A percentile compares a stretch with the other conserved stretches of the same genome.
These are phyloP conservation scores for Cyclotella choctawhatcheeana DNA, from an alignment of 108 stramenopile genomes.

Conservation along the genomic window DNA sequence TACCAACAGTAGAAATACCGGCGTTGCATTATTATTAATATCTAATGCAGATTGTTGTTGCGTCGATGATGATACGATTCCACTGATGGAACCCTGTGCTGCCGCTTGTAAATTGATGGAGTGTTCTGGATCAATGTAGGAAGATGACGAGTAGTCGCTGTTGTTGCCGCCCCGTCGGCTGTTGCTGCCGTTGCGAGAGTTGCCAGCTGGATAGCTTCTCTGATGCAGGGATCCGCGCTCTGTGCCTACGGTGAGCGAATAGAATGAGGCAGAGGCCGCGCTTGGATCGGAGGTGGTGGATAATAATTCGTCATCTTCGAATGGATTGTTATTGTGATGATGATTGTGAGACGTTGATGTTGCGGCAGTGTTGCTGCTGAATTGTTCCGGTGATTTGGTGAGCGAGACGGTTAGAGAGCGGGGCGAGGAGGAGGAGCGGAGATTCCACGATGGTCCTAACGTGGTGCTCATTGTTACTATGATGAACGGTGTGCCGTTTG, in stretches of 20 bases:
- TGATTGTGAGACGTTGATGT: too few relatives aligned
- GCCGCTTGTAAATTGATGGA: constrained; percentile 33
- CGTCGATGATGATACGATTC: constrained; percentile 28
- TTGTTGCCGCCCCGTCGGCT: background rate
- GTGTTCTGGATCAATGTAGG: constrained; percentile 9
- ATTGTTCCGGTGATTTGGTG: background rate
- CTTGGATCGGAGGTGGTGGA: too few relatives aligned
- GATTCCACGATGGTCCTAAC: constrained; percentile 47
- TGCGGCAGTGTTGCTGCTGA: background rate
- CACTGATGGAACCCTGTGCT: constrained; percentile 43
- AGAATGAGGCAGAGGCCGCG: background rate
- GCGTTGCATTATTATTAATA: constrained; percentile 3
- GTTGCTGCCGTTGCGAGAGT: too few relatives aligned
- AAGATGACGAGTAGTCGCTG: background rate
- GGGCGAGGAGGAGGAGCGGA: constrained; percentile 47
- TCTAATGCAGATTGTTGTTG: background rate
- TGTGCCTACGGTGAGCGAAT: constrained; percentile 71
- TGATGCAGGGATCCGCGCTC: constrained; percentile 80
- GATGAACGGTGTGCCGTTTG: too few relatives aligned
- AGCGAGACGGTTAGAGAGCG: constrained; percentile 37
- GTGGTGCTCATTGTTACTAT: constrained; percentile 45
- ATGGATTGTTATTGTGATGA: constrained; percentile 35
- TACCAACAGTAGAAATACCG: constrained; percentile 75
- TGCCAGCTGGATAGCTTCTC: constrained; percentile 55
- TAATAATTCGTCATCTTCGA: constrained; percentile 32